Conservation (phyloP, 2,329 filamentous ascomycete species). For the Talaromyces rugulosus region DNA sequence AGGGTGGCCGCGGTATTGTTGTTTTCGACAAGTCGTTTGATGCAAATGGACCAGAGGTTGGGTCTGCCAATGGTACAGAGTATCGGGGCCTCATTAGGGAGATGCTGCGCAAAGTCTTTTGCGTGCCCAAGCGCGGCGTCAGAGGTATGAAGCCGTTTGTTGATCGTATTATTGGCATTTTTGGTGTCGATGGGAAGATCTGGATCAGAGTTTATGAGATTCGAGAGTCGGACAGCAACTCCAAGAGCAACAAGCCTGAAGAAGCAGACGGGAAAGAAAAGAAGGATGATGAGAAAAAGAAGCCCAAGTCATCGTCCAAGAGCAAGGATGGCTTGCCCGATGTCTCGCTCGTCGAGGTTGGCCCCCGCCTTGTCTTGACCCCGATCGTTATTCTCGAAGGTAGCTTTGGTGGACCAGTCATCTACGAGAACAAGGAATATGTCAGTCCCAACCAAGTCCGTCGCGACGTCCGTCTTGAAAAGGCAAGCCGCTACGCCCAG, state of each 20-base stretch:
- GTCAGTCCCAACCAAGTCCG: conserved; percentile 94
- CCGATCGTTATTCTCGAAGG: conserved; percentile 94
- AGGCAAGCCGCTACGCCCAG: conserved; percentile 72
- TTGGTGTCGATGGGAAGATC: conserved; percentile 85
- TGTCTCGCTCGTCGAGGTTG: conserved; percentile 84
- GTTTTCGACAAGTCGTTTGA: conserved; percentile 90
- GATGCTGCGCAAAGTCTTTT: conserved; percentile 83
- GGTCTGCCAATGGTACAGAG: conserved; percentile 47
- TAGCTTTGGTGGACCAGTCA: conserved; percentile 90
- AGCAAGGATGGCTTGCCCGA: conserved; percentile 61
- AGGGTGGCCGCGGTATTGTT: conserved; percentile 84
- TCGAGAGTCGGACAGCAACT: conserved; percentile 66
- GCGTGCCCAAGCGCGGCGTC: conserved; percentile 76
- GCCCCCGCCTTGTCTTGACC: conserved; percentile 85
- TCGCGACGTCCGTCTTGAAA: conserved; percentile 52
- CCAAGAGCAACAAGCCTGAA: conserved; percentile 41
- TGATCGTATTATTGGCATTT: conserved; percentile 92
- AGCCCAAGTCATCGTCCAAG: conserved; percentile 29
- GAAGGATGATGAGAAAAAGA: neutral
- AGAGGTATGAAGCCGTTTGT: conserved; percentile 93
- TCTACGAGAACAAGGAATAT: conserved; percentile 98
- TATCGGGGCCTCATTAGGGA: conserved; percentile 64
- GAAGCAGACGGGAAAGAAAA: conserved; percentile 26
- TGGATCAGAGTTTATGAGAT: conserved; percentile 97
- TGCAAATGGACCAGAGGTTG: conserved; percentile 66